Evolutionary conservation across 129 eudicot species (phyloP).

Genomic region (Glebionis coronaria): DNA sequence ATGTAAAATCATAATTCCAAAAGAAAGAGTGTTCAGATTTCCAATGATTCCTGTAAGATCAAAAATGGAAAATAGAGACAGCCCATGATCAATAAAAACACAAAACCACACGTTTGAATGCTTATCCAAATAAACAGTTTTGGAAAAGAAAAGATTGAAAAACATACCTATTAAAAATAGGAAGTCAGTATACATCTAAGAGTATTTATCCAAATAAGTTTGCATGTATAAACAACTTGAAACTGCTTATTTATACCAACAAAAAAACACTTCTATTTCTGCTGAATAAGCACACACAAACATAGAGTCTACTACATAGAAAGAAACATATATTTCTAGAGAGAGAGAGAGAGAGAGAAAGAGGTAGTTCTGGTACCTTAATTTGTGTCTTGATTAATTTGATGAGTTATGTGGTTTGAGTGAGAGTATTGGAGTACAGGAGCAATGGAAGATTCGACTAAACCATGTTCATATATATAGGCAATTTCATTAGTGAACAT

Average conservation of each 20-base stretch:
- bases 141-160: not conserved
- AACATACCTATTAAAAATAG: not conserved
- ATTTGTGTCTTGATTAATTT: conserved; percentile 4
- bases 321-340: not conserved
- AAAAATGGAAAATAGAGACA: not conserved
- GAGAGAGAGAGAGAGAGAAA: conserved; percentile 16
- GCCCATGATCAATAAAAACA: not conserved
- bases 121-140: no score
- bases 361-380: no score
- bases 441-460: conserved; percentile 20
- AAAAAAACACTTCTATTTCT: not conserved
- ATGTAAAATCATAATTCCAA: not conserved
- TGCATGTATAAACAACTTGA: no score
- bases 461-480: conserved; percentile 11
- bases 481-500: not conserved
- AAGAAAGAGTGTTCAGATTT: not conserved
- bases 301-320: not conserved
- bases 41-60: not conserved
- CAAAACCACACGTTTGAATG: not conserved
- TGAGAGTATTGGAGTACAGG: conserved; percentile 10
- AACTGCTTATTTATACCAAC: no score
- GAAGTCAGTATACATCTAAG: no score
- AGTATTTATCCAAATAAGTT: no score
- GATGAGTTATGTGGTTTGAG: conserved; percentile 4
- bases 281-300: not conserved